phyloP scores from a whole-genome alignment of 2,329 filamentous ascomycete genomes.

The Paraphaeosphaeria minitans region DNA sequence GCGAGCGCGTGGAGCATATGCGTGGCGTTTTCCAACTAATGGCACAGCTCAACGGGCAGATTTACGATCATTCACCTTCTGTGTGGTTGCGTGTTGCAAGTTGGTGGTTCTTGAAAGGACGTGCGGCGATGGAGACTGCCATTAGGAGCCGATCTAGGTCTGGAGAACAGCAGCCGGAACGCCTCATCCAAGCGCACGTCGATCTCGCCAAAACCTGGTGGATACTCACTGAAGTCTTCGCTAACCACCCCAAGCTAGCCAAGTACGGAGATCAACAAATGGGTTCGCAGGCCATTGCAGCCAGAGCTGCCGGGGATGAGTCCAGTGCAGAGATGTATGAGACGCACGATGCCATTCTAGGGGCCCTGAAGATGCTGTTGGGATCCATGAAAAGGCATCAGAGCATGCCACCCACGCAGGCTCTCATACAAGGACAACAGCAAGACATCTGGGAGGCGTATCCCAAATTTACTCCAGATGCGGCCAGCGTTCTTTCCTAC shows the following conservation, averaged over 20 bases:
- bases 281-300: constrained; percentile 25
- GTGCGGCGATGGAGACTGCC: constrained; percentile 73
- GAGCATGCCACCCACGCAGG: constrained; percentile 68
- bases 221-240: constrained; percentile 61
- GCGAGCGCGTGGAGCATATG: constrained; percentile 72
- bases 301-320: constrained; percentile 50
- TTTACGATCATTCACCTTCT: constrained; percentile 65
- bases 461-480: constrained; percentile 72
- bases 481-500: constrained; percentile 71
- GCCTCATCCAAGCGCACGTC: constrained; percentile 75
- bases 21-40: constrained; percentile 78
- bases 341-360: constrained; percentile 61
- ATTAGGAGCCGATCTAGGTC: constrained; percentile 68
- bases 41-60: constrained; percentile 72
- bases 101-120: constrained; percentile 91
- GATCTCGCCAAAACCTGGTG: constrained; percentile 86
- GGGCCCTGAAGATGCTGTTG: constrained; percentile 73
- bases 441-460: constrained; percentile 83
- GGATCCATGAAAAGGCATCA: constrained; percentile 85
- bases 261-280: constrained; percentile 31
- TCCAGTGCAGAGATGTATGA: constrained; percentile 55
- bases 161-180: constrained; percentile 57
- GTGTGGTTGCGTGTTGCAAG: constrained; percentile 74
- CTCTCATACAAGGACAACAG: constrained; percentile 78
- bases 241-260: constrained; percentile 38